Evolutionary conservation across 176 grass and related monocot genomes (phyloP), one percentile per base, ranked within the genome.

Genomic region (Neostapfia colusana): DNA sequence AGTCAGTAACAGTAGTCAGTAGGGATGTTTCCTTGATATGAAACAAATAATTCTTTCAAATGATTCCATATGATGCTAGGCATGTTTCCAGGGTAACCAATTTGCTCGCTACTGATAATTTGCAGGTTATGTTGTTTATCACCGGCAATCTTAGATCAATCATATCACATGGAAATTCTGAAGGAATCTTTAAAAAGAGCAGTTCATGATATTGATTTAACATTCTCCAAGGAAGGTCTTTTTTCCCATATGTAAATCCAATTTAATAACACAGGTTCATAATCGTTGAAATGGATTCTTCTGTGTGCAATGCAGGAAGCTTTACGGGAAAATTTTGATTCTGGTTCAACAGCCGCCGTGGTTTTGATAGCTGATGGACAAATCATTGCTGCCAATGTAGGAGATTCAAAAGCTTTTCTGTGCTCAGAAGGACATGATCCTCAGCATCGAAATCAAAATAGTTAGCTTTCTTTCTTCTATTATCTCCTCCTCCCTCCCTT

Each of bases 351-450:
- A 46, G 89, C 89, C 0, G 77, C 79, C 65, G 89, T 98, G 70
- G 83, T 94, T 70, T 83, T 98, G 83, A 88, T 92, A 83, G 91
- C 85, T 14, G 87, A 90, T 88, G 95, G 89, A 8, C 75, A 98
- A 66, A 74, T 94, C 76, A 59, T 98, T 82, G 74, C 79, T 75
- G 95, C 85, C 67, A 98, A 98, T 92, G 78, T 98, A 20, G 95
- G 95, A 77, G 95, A 98, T 59, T 94, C 95, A 41, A 98, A 94
- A 81, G 91, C 89, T 51, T 85, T 98, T 85, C 88, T 94, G 65
- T 98, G 95, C 80, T 86, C 95, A 74, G 69, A 92, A 88, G 83
- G 75, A 49, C 71, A 81, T 28, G 41, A 41, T 53, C 21, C 4
- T 13, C n/a, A n/a, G n/a, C n/a, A n/a, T n/a, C 48, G 23, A 77